phyloP scores from a whole-genome alignment of 2,329 filamentous ascomycete species.

The Escovopsis weberi region DNA sequence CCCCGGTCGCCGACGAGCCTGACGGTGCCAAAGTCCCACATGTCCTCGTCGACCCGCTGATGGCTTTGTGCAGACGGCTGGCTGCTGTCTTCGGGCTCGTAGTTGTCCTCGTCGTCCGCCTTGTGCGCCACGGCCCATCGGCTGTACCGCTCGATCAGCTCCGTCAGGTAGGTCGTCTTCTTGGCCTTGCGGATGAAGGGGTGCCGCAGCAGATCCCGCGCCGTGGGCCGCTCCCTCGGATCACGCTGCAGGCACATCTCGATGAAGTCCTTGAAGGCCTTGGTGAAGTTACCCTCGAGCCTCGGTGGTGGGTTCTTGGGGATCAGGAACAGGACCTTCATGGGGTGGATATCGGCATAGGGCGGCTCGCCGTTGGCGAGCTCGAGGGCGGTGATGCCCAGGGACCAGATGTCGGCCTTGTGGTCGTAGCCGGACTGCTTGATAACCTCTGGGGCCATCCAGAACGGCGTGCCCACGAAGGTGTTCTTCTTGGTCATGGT shows the following conservation, averaged over 20 bases:
- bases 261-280: slow-evolving; percentile 71
- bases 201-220: slow-evolving; percentile 75
- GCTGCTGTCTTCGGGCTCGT: slow-evolving; percentile 40
- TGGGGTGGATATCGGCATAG: slow-evolving; percentile 92
- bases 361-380: slow-evolving; percentile 85
- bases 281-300: slow-evolving; percentile 69
- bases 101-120: slow-evolving; percentile 47
- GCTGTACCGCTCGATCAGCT: slow-evolving; percentile 82
- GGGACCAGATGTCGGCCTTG: slow-evolving; percentile 95
- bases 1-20: slow-evolving; percentile 59
- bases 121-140: slow-evolving; percentile 77
- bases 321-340: slow-evolving; percentile 95
- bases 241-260: slow-evolving; percentile 77
- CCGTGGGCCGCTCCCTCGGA: slow-evolving; percentile 74
- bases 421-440: slow-evolving; percentile 97
- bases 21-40: slow-evolving; percentile 98
- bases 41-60: slow-evolving; percentile 55
- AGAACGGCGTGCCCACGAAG: slow-evolving; percentile 95
- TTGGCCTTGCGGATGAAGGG: slow-evolving; percentile 85
- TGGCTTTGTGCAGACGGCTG: slow-evolving; percentile 9
- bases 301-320: slow-evolving; percentile 83
- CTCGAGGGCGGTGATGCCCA: slow-evolving; percentile 88
- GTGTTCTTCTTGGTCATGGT: slow-evolving; percentile 99
- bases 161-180: slow-evolving; percentile 90
- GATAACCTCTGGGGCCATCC: slow-evolving; percentile 99